A percentile compares a stretch with the other conserved stretches of the same genome.
phyloP scores from a whole-genome alignment of 2,329 filamentous ascomycete species.

The Diaporthe destruens region DNA sequence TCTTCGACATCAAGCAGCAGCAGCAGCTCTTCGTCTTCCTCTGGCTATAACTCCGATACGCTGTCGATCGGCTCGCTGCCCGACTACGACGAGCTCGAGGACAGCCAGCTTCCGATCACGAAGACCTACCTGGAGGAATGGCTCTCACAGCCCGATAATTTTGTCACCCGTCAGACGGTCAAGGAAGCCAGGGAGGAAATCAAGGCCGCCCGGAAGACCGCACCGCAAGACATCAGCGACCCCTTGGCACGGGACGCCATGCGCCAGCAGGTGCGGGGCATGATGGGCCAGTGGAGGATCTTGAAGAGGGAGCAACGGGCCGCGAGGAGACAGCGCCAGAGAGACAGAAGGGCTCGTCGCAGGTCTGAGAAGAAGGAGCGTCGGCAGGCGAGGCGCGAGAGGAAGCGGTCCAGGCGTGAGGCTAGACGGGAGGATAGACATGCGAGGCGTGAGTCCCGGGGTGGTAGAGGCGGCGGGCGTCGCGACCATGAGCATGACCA shows the following conservation, averaged over 20 bases:
- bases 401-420: constrained; percentile 49
- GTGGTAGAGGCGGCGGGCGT: constrained; percentile 28
- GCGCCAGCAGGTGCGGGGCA: constrained; percentile 58
- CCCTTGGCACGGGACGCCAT: constrained; percentile 52
- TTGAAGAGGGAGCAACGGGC: constrained; percentile 54
- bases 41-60: constrained; percentile 52
- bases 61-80: constrained; percentile 65
- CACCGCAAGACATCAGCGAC: constrained; percentile 26
- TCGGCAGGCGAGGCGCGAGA: constrained; percentile 49
- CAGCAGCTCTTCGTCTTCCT: constrained; percentile 52
- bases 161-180: constrained; percentile 61
- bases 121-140: constrained; percentile 60
- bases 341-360: constrained; percentile 50
- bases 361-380: constrained; percentile 48
- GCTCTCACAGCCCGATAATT: constrained; percentile 63
- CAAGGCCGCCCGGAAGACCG: constrained; percentile 52
- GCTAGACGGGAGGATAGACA: constrained; percentile 46
- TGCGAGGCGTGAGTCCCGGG: constrained; percentile 44
- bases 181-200: constrained; percentile 58
- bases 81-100: constrained; percentile 63
- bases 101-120: constrained; percentile 62
- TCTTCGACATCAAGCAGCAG: constrained; percentile 52
- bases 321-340: constrained; percentile 49
- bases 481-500: constrained; percentile 5
- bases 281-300: constrained; percentile 59